phyloP scores from a whole-genome alignment of 2,329 filamentous ascomycete genomes.

The Botryosphaeria agaves region DNA sequence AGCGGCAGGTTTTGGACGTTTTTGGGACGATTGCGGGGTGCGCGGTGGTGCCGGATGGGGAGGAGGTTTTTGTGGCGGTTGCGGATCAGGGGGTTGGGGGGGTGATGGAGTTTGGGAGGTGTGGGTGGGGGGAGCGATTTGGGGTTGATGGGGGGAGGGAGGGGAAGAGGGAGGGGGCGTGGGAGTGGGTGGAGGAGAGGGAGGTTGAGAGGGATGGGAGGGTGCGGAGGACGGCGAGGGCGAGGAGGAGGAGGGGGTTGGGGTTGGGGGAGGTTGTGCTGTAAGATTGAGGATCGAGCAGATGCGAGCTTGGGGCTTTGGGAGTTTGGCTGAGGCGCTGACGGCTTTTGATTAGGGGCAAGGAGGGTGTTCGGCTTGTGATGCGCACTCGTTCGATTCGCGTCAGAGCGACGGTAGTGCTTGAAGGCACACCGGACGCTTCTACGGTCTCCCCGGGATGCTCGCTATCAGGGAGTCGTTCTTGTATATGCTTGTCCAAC shows the following conservation, averaged over 20 bases:
- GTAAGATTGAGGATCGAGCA: too few species aligned
- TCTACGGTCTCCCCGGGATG: too few species aligned
- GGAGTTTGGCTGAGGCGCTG: too few species aligned
- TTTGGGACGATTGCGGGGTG: conserved; percentile 62
- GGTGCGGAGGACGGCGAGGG: not conserved
- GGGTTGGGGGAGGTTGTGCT: not conserved
- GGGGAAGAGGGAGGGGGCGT: not conserved
- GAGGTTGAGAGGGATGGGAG: not conserved
- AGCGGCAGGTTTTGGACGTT: conserved; percentile 54
- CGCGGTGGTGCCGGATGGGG: conserved; percentile 47
- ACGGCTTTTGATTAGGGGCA: too few species aligned
- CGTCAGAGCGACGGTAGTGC: too few species aligned
- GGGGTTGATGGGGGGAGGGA: not conserved
- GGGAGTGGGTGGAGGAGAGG: not conserved
- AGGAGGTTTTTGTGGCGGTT: conserved; percentile 51
- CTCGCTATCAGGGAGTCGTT: too few species aligned
- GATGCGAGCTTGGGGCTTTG: too few species aligned
- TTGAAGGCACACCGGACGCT: too few species aligned
- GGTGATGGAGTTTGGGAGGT: conserved; percentile 37
- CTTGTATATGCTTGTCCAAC: too few species aligned
- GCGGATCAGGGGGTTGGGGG: conserved; percentile 50
- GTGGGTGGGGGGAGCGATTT: not conserved
- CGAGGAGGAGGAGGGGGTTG: conserved; percentile 1
- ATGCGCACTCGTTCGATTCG: too few species aligned
- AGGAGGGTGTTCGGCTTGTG: too few species aligned